These are phyloP conservation scores for Trichosanthes truncata DNA, from an alignment of 306 rosid genomes.

Conservation along the genomic window DNA sequence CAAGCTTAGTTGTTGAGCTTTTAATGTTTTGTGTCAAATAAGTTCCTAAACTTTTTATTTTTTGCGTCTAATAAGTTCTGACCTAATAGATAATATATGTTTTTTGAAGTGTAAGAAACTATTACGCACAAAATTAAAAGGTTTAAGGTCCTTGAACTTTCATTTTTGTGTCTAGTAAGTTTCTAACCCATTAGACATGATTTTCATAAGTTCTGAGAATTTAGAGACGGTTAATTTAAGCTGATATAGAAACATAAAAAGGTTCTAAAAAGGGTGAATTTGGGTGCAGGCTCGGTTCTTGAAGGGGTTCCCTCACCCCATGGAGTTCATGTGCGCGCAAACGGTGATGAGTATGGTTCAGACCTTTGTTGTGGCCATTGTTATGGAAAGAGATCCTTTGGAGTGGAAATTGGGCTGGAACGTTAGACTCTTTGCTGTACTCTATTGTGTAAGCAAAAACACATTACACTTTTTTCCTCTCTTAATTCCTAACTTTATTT, in stretches of 20 bases:
- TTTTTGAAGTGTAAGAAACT: too few species aligned
- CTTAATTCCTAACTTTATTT: neutral
- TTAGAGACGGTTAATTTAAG: too few species aligned
- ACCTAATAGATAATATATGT: too few species aligned
- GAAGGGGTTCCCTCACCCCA: constrained; percentile 61
- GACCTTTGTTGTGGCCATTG: constrained; percentile 49
- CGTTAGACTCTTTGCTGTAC: constrained; percentile 52
- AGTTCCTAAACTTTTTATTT: too few species aligned
- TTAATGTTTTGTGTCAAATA: too few species aligned
- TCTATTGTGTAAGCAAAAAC: constrained; percentile 45
- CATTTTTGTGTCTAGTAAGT: too few species aligned
- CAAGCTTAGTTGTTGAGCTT: neutral
- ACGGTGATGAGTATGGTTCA: constrained; percentile 56
- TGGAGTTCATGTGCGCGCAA: constrained; percentile 63
- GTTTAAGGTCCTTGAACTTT: too few species aligned
- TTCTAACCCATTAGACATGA: too few species aligned
- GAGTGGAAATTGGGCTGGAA: constrained; percentile 75
- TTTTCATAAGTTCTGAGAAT: too few species aligned
- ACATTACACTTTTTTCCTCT: neutral
- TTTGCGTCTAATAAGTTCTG: too few species aligned
- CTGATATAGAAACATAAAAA: too few species aligned
- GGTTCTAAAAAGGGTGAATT: neutral
- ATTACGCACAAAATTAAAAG: too few species aligned
- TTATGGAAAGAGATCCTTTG: constrained; percentile 48
- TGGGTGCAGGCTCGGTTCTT: constrained; percentile 35